Evolutionary conservation across 352 stramenopile species (phyloP), one percentile per base, ranked within the genome.

Genomic region (Ophiocytium majus): DNA sequence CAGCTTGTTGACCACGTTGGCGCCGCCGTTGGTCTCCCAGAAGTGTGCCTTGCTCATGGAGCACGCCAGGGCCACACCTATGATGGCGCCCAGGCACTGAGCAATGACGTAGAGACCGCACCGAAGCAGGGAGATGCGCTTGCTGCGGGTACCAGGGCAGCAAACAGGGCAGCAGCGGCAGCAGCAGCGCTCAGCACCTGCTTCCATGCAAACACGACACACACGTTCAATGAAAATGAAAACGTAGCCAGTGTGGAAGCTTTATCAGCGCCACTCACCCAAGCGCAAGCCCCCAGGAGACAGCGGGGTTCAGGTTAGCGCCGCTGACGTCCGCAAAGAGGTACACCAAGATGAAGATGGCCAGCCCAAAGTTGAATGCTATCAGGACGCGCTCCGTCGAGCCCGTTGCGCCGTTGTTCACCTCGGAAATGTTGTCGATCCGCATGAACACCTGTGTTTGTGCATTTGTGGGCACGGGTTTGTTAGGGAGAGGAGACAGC

Each of bases 331-430:
- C 76, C 14, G 76, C 83, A 33, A 86, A 43, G 19, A 86, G 33
- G n/a, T 86, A 86, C 63, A 87, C 83, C 28, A 87, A 78, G 0
- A 85, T 78, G 50, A 87, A 87, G 79, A 87, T 87, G 63, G 83
- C 79, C 50, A 87, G 83, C 9, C 83, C 83, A 23, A 87, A 87
- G 1, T 63, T 81, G 50, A 85, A 63, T 0, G 83, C 78, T 49
- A 87, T 87, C 5, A 87, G 31, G 9, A 87, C 33, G 31, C 64
- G 64, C 64, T 76, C 64, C 5, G 64, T 76, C 5, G 64, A 76
- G 64, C 64, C 64, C 5, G 64, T 76, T 5, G 64, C 64, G 64
- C 64, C 64, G 34, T 76, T 76, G 64, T 76, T 76, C 5, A 76
- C 64, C 64, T 76, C 64, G 5, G 64, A 76, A 17, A 76, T 76